A percentile compares a stretch with the other conserved stretches of the same genome.
phyloP scores from a whole-genome alignment of 2,329 filamentous ascomycete genomes.

The Blastomyces silverae region DNA sequence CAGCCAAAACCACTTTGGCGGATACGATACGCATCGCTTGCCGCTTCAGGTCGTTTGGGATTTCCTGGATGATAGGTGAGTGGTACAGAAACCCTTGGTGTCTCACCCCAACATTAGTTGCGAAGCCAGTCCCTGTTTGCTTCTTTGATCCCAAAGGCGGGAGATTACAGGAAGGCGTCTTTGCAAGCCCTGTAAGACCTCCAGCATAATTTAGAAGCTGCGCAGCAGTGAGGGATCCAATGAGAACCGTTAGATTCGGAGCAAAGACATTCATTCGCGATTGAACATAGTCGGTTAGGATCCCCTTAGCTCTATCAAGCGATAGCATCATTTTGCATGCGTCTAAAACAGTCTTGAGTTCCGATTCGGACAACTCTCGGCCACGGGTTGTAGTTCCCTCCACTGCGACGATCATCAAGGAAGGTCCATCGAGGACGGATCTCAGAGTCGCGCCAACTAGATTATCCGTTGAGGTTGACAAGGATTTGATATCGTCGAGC shows the following conservation, averaged over 20 bases:
- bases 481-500: constrained; percentile 74
- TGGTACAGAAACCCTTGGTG: constrained; percentile 93
- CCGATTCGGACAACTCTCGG: constrained; percentile 64
- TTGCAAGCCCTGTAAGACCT: constrained; percentile 78
- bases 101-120: constrained; percentile 83
- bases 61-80: constrained; percentile 77
- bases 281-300: constrained; percentile 87
- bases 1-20: constrained; percentile 88
- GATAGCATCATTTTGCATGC: constrained; percentile 86
- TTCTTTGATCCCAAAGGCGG: constrained; percentile 87
- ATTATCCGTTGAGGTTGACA: constrained; percentile 73
- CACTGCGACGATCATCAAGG: constrained; percentile 90
- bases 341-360: constrained; percentile 64
- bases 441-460: constrained; percentile 67
- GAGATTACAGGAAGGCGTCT: constrained; percentile 89
- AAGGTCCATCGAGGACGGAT: constrained; percentile 77
- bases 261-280: constrained; percentile 96
- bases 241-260: constrained; percentile 82
- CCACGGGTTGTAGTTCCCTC: constrained; percentile 89
- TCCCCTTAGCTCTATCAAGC: constrained; percentile 78
- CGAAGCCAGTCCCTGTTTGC: constrained; percentile 70
- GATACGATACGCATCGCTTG: constrained; percentile 94
- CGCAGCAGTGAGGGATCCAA: constrained; percentile 87
- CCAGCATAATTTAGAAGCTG: constrained; percentile 94
- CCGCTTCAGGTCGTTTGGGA: constrained; percentile 78